A percentile compares a stretch with the other conserved stretches of the same genome.
Conservation (phyloP, 202 grass and related monocot genomes). For the Elaeis oleifera region DNA sequence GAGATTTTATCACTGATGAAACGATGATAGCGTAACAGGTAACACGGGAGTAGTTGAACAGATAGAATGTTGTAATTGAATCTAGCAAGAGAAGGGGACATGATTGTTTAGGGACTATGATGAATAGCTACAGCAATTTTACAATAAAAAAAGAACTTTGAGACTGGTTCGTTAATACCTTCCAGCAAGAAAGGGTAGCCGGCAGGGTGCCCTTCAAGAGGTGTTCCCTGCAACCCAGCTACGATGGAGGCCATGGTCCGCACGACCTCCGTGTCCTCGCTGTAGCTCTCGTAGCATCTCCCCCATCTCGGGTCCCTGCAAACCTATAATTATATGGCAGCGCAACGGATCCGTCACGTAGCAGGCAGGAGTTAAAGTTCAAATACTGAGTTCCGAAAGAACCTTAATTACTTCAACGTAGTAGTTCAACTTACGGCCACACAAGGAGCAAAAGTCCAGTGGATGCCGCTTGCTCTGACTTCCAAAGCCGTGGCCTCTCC, state of each 20-base stretch:
- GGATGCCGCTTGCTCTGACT: constrained; percentile 72
- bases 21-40: too few relatives aligned
- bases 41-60: too few relatives aligned
- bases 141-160: too few relatives aligned
- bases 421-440: constrained; percentile 46
- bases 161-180: neutral
- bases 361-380: neutral
- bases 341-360: constrained; percentile 12
- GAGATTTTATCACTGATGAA: too few relatives aligned
- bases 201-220: constrained; percentile 42
- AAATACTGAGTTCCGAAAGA: too few relatives aligned
- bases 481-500: constrained; percentile 76
- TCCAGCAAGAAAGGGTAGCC: constrained; percentile 52
- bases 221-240: constrained; percentile 63
- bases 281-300: constrained; percentile 78
- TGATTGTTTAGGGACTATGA: too few relatives aligned
- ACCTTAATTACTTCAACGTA: too few relatives aligned
- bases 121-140: too few relatives aligned
- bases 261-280: constrained; percentile 84
- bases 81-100: too few relatives aligned
- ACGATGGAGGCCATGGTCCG: constrained; percentile 52
- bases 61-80: too few relatives aligned
- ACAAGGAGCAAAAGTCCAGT: constrained; percentile 89
- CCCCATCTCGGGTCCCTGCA: constrained; percentile 84
- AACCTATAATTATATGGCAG: constrained; percentile 31